Evolutionary conservation across 1,139 yeast species (phyloP).

Genomic region (Diutina sp.): DNA sequence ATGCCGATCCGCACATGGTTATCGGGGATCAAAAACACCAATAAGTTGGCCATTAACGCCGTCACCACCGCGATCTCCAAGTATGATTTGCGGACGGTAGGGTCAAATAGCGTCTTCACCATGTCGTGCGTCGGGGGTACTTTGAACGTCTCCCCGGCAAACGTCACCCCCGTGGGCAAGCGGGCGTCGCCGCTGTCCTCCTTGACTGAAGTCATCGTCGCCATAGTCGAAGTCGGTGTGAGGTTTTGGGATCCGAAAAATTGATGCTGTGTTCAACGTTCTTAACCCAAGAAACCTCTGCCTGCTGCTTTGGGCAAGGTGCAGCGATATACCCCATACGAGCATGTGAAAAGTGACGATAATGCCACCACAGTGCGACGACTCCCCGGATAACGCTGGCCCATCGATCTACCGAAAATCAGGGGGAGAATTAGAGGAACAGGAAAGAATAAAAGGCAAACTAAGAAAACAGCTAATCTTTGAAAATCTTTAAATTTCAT

Average conservation of each 20-base stretch:
- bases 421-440: too few relatives aligned
- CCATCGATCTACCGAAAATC: too few relatives aligned
- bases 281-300: neutral
- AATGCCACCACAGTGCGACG: too few relatives aligned
- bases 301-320: neutral
- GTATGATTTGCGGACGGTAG: conserved; percentile 55
- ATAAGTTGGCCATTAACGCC: conserved; percentile 37
- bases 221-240: neutral
- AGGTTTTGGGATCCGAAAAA: neutral
- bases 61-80: conserved; percentile 50
- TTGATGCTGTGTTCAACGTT: neutral
- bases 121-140: conserved; percentile 81
- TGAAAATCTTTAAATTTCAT: too few relatives aligned
- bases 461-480: too few relatives aligned
- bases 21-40: conserved; percentile 26
- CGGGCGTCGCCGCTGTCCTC: neutral
- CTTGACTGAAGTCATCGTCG: neutral
- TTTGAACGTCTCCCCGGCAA: conserved; percentile 35
- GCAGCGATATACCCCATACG: neutral
- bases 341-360: neutral
- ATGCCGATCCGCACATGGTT: conserved; percentile 25
- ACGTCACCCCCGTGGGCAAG: conserved; percentile 29
- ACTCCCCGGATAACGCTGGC: too few relatives aligned
- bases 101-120: conserved; percentile 76
- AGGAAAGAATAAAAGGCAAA: too few relatives aligned